Percentiles rank a stretch among this genome's conserved stretches.
Evolutionary conservation across 2,329 filamentous ascomycete species (phyloP).

Genomic region (Macrophomina phaseolina): DNA sequence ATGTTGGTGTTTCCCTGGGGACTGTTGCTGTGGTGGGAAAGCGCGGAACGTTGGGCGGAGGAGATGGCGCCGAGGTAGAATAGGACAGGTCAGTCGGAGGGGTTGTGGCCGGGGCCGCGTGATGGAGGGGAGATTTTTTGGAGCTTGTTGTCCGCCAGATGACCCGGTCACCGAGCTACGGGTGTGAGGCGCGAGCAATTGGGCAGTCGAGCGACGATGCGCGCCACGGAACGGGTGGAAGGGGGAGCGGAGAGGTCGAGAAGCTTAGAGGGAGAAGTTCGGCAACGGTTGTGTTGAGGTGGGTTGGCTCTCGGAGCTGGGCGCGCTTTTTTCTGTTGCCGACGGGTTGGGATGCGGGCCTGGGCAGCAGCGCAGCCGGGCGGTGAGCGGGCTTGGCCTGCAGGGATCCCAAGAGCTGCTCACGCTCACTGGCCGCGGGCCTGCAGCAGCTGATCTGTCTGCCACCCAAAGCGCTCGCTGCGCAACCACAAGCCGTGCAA

Average conservation of each 20-base stretch:
- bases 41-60: conserved; percentile 8
- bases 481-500: conserved; percentile 1
- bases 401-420: conserved; percentile 12
- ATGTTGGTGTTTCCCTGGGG: not conserved
- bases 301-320: conserved; percentile 19
- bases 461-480: not conserved
- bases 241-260: not conserved
- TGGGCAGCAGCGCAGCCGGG: conserved; percentile 7
- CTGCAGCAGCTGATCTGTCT: conserved; percentile 4
- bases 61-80: conserved; percentile 4
- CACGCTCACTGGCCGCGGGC: not conserved
- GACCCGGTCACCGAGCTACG: not conserved
- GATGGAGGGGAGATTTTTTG: not conserved
- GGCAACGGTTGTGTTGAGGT: conserved; percentile 20
- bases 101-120: not conserved
- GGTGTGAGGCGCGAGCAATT: not conserved
- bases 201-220: not conserved
- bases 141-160: not conserved
- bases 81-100: conserved; percentile 8
- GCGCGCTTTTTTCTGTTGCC: conserved; percentile 17
- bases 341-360: conserved; percentile 10
- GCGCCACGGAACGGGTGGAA: not conserved
- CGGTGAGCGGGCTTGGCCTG: conserved; percentile 10
- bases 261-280: not conserved
- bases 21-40: not conserved